Conservation (phyloP, 2,329 filamentous ascomycete species). For the Neoascochyta sp. region DNA sequence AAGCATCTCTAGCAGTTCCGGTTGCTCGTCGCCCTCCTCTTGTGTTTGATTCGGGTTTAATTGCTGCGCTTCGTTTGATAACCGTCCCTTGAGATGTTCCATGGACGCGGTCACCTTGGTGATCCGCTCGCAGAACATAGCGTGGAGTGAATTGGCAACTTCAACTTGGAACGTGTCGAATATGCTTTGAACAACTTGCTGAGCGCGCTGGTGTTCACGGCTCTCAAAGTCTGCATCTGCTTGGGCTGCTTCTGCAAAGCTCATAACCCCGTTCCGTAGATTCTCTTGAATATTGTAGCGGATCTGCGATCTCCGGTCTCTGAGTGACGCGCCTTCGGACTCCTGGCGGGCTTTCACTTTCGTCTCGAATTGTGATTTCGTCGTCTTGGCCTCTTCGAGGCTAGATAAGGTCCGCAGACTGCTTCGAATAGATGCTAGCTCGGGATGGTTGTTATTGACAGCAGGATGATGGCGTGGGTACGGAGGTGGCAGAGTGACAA, state of each 20-base stretch:
- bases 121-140: slow-evolving; percentile 73
- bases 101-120: slow-evolving; percentile 72
- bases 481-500: slow-evolving; percentile 88
- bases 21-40: slow-evolving; percentile 91
- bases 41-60: slow-evolving; percentile 77
- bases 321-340: slow-evolving; percentile 52
- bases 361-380: slow-evolving; percentile 55
- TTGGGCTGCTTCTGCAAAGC: slow-evolving; percentile 76
- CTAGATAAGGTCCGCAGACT: slow-evolving; percentile 71
- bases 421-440: slow-evolving; percentile 72
- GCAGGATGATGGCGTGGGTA: slow-evolving; percentile 94
- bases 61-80: slow-evolving; percentile 68
- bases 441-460: slow-evolving; percentile 92
- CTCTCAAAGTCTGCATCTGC: slow-evolving; percentile 72
- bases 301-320: slow-evolving; percentile 62
- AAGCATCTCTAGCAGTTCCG: slow-evolving; percentile 88
- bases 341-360: slow-evolving; percentile 55
- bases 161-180: slow-evolving; percentile 81
- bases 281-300: slow-evolving; percentile 73
- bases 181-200: slow-evolving; percentile 70
- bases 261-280: slow-evolving; percentile 72
- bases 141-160: slow-evolving; percentile 80
- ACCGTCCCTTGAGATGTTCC: slow-evolving; percentile 65
- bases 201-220: slow-evolving; percentile 66
- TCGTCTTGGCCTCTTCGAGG: slow-evolving; percentile 65